A percentile compares a stretch with the other conserved stretches of the same genome.
Evolutionary conservation across 352 stramenopile species (phyloP).

Genomic region (Pythium sukuiense): DNA sequence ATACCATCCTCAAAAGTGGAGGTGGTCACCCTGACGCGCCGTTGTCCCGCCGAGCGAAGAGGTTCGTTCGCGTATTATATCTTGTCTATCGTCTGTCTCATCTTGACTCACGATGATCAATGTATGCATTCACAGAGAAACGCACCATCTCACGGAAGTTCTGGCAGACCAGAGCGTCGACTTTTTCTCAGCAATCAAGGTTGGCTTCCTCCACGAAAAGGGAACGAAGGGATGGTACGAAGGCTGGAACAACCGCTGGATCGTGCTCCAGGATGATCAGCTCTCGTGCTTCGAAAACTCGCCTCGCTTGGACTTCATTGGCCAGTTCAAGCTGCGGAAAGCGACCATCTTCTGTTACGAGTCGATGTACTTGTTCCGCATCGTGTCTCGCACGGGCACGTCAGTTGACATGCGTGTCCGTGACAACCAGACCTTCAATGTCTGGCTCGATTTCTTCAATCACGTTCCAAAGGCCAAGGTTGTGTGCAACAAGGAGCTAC

Average conservation of each 20-base stretch:
- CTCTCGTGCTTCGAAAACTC: constrained; percentile 83
- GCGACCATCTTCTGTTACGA: constrained; percentile 74
- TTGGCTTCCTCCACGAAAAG: constrained; percentile 76
- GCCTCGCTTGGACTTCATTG: constrained; percentile 68
- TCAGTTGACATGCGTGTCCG: constrained; percentile 80
- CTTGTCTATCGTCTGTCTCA: not conserved
- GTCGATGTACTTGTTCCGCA: constrained; percentile 71
- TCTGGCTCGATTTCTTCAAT: constrained; percentile 67
- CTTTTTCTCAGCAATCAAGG: constrained; percentile 81
- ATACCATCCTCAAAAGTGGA: constrained; percentile 35
- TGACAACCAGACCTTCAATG: constrained; percentile 73
- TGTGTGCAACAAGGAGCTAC: constrained; percentile 68
- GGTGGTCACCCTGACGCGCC: constrained; percentile 26
- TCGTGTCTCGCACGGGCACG: constrained; percentile 65
- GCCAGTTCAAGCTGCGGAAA: constrained; percentile 67
- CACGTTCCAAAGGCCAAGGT: constrained; percentile 57
- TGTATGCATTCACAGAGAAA: constrained; percentile 7
- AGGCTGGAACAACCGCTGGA: constrained; percentile 77
- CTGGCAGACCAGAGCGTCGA: constrained; percentile 61
- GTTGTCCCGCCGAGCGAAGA: constrained; percentile 9
- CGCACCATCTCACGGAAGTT: constrained; percentile 44
- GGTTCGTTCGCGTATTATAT: constrained; percentile 3
- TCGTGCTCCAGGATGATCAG: constrained; percentile 76
- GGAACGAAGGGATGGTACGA: constrained; percentile 79
- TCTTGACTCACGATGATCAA: not conserved